These are phyloP conservation scores for Aspergillus pseudoglaucus DNA, from an alignment of 2,329 filamentous ascomycete species.

Conservation along the genomic window DNA sequence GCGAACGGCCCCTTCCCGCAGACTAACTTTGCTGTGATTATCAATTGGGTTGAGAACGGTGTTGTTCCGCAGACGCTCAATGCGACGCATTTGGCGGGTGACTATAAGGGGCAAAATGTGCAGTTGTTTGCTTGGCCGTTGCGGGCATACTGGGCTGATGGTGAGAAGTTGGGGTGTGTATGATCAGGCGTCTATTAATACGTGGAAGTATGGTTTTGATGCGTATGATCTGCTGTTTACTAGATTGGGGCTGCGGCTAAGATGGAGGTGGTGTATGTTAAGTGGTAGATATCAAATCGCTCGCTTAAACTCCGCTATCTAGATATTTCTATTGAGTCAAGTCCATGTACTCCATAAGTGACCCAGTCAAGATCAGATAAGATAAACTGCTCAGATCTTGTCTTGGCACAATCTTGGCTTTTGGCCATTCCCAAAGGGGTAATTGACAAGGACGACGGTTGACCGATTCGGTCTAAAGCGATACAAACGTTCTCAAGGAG, in stretches of 20 bases:
- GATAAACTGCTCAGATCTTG: no score
- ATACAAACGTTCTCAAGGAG: no score
- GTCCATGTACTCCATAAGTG: no score
- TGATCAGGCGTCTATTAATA: not conserved
- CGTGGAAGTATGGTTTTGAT: not conserved
- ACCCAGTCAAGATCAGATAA: no score
- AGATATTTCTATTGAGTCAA: no score
- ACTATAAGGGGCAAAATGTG: not conserved
- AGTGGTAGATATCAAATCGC: no score
- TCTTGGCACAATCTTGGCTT: no score
- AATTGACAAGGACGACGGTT: no score
- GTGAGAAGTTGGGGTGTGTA: not conserved
- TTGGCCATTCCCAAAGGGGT: no score
- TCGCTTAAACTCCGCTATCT: no score
- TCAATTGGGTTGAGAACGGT: not conserved
- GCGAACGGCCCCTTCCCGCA: constrained; percentile 32
- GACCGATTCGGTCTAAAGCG: no score
- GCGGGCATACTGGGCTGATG: not conserved
- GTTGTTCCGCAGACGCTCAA: not conserved
- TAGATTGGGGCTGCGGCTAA: not conserved
- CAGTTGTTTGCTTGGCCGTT: not conserved
- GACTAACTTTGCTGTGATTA: not conserved
- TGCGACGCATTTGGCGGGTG: not conserved
- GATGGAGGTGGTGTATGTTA: no score
- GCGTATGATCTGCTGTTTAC: not conserved